Evolutionary conservation across 1,139 yeast species (phyloP), one percentile per base, ranked within the genome.

Genomic region (Kodamaea plutei): DNA sequence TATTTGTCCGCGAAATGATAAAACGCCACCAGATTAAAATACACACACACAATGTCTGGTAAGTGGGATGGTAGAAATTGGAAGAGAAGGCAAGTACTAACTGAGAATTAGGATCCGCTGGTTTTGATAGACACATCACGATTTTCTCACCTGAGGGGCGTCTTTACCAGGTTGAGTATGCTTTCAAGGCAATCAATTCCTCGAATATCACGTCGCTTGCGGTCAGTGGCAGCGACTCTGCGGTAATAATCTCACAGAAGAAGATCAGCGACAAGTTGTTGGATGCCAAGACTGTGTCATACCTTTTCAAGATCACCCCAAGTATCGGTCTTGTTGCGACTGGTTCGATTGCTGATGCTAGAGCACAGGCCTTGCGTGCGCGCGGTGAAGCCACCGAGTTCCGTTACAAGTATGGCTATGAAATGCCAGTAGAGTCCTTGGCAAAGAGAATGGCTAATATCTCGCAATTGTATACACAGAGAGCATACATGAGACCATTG

Each of bases 401-500:
- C 65, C 75, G 87, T 51, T 89, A 91, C 64, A 83, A 84, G 56
- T 85, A 85, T 56, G 98, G 98, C 20, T 91, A 88, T 55, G 96
- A 87, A 52, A 89, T 91, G 87, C 97, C 98, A 2, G 88, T 87
- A 43, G 96, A 88, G 53, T 88, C 84, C 29, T 69, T 91, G 49
- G 88, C 96, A 29, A 91, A 89, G 65, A 76, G 96, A 54, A 82
- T 91, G 83, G 98, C 97, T 37, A 91, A 91, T 54, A 64, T 88
- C 50, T 84, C 95, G 29, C 98, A 91, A 66, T 77, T 91, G 43
- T 91, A 88, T 59, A 91, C 98, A 26, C 98, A 91, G 62, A 75
- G 97, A 54, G 98, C 98, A n/a, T 91, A 91, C 59, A 91, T 91
- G 97, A 78, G 98, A 59, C 98, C 98, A 16, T 69, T 89, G 44